A percentile compares a stretch with the other conserved stretches of the same genome.
Conservation (phyloP, 306 rosid species). For the Carpinus viminea region DNA sequence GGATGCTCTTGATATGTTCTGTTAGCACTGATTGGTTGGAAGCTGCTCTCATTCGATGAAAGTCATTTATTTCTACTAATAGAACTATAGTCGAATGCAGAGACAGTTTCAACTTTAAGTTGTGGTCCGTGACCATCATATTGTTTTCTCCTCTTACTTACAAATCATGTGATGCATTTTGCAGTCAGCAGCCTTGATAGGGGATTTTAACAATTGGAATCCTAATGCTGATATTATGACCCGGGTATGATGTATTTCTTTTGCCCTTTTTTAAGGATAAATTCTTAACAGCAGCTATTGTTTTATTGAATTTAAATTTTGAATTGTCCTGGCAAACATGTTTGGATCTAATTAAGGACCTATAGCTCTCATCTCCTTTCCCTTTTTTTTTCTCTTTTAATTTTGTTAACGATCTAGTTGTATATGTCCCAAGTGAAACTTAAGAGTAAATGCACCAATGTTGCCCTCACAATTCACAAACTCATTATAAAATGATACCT, state of each 20-base stretch:
- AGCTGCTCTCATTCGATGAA: neutral
- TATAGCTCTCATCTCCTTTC: neutral
- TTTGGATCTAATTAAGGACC: neutral
- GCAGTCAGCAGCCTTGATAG: conserved; percentile 91
- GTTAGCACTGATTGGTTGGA: neutral
- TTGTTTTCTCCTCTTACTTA: conserved; percentile 5
- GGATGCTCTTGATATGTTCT: neutral
- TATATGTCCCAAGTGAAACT: neutral
- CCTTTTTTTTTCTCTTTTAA: neutral
- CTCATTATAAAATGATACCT: neutral
- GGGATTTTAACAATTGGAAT: conserved; percentile 98
- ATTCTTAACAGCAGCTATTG: neutral
- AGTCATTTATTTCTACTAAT: neutral
- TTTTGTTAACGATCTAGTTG: neutral
- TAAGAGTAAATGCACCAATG: neutral
- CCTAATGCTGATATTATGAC: conserved; percentile 81
- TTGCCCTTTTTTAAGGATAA: neutral
- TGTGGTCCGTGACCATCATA: neutral
- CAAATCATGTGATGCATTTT: conserved; percentile 25
- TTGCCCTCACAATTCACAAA: neutral
- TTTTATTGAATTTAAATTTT: neutral
- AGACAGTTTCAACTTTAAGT: neutral
- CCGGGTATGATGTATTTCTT: conserved; percentile 55
- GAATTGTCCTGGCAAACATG: neutral
- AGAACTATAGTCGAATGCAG: neutral